Base-by-base conservation (phyloP, 208 protist species). In the Acanthamoeba triangularis region DNA sequence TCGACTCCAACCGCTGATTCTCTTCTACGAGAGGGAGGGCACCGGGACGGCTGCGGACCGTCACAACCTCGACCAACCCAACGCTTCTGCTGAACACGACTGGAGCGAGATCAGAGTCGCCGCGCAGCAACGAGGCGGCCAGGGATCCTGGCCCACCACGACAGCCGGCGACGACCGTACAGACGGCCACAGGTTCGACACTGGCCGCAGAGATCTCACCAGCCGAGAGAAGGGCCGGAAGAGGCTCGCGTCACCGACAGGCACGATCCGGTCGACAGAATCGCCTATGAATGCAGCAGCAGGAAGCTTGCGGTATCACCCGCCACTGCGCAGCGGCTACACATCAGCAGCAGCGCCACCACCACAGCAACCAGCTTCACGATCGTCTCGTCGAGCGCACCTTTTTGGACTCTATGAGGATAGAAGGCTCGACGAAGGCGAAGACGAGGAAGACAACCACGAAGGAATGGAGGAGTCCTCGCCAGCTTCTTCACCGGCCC, bases 1-100 rank as follows among this genome's bases (percentile, higher is more conserved):
- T 16, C 69, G 69, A 35, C 69, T 80, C 16, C 69, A 80, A 25
- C 69, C 69, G 30, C 69, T 80, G 13, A 80, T 80, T 30, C 69
- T 80, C 69, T 80, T 80, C 69, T 80, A 80, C 33, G 69, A 80
- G 69, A 30, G 7, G 16, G 33, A 10, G 18, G 18, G 37, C 37
- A 30, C 18, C 61, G 16, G 1, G 8, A 16, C 56, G 11, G 23
- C 56, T 47, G 41, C 2, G 41, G 67, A 76, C 30, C 14, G n/a
- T 28, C 13, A 76, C 14, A 28, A 35, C 67, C 5, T 56, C 52
- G 52, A 56, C 11, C 52, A 56, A 56, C 52, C 20, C 20, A 80
- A 28, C 69, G 3, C 37, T 23, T 1, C 18, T 33, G 16, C 10
- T 35, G 30, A 10, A 30, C 69, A 25, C 28, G 18, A 10, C 16